Evolutionary conservation across 202 grass and related monocot genomes (phyloP).

Genomic region (Sporobolus alterniflorus): DNA sequence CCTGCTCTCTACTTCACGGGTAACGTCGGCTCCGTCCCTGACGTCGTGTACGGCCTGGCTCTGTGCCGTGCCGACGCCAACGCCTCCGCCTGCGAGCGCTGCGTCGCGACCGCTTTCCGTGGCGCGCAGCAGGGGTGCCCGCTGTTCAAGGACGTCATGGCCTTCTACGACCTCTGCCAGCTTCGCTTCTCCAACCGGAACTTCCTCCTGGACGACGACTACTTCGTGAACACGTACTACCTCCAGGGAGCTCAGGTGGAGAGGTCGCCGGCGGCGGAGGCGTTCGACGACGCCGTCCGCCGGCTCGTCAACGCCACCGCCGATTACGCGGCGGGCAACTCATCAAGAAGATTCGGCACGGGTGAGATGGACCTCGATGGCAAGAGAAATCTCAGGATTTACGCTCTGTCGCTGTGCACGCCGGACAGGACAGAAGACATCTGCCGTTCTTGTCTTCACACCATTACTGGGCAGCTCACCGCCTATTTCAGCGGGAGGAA

Average conservation of each 20-base stretch:
- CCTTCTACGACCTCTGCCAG: conserved; percentile 36
- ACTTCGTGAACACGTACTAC: no score
- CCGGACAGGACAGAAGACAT: conserved; percentile 45
- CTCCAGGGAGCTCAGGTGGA: fast-evolving
- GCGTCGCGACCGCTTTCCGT: conserved; percentile 19
- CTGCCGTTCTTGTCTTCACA: conserved; percentile 48
- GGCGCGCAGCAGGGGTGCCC: conserved; percentile 36
- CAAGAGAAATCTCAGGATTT: conserved; percentile 29
- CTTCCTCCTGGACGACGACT: conserved; percentile 38
- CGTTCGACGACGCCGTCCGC: conserved; percentile 40
- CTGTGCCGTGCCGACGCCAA: conserved; percentile 56
- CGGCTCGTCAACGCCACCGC: conserved; percentile 37
- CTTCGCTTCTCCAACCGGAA: conserved; percentile 47
- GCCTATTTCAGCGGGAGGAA: not conserved
- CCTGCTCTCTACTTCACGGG: not conserved
- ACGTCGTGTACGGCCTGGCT: conserved; percentile 37
- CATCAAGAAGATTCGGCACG: conserved; percentile 51
- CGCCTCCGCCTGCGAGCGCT: not conserved
- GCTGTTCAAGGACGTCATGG: conserved; percentile 14
- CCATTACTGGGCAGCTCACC: not conserved
- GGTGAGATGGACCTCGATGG: conserved; percentile 47
- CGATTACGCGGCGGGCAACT: conserved; percentile 33
- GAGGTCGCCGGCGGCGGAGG: conserved; percentile 9
- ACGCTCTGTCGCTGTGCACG: conserved; percentile 63
- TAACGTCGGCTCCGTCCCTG: conserved; percentile 22